phyloP scores from a whole-genome alignment of 2,329 filamentous ascomycete species.

The Raffaelea arxii region DNA sequence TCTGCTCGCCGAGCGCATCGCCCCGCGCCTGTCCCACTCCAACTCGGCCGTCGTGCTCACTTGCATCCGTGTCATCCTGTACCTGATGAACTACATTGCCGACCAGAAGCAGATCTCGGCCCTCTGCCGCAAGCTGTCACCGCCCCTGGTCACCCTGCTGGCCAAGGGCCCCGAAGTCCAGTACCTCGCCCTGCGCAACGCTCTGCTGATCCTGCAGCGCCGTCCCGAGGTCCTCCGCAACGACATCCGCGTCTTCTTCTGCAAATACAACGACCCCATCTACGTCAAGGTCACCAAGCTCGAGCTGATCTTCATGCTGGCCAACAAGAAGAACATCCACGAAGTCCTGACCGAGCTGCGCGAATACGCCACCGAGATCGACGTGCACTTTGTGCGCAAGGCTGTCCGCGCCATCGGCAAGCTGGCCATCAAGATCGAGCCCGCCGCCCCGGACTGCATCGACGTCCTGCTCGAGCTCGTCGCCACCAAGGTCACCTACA shows the following conservation, averaged over 20 bases:
- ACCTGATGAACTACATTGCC: constrained; percentile 97
- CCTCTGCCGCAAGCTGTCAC: constrained; percentile 86
- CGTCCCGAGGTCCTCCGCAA: constrained; percentile 89
- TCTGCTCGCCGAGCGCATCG: constrained; percentile 83
- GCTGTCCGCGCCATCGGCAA: constrained; percentile 96
- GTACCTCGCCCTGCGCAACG: constrained; percentile 88
- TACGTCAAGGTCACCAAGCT: constrained; percentile 99
- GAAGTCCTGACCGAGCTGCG: constrained; percentile 89
- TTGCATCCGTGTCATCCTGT: constrained; percentile 91
- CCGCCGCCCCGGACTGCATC: constrained; percentile 83
- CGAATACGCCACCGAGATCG: constrained; percentile 97
- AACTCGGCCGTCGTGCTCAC: constrained; percentile 96
- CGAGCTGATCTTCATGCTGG: constrained; percentile 98
- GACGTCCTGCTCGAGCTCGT: constrained; percentile 87
- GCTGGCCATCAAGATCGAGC: constrained; percentile 96
- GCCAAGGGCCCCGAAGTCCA: constrained; percentile 98
- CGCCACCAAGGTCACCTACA: constrained; percentile 96
- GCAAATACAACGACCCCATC: constrained; percentile 99
- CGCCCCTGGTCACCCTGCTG: constrained; percentile 85
- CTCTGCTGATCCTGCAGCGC: constrained; percentile 84
- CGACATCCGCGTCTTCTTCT: constrained; percentile 98
- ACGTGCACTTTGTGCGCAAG: constrained; percentile 97
- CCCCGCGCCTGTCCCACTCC: constrained; percentile 90
- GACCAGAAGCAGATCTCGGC: constrained; percentile 81
- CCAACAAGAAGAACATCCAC: constrained; percentile 88